Evolutionary conservation across 176 grass and related monocot genomes (phyloP).

Genomic region (Oryza brachyantha): DNA sequence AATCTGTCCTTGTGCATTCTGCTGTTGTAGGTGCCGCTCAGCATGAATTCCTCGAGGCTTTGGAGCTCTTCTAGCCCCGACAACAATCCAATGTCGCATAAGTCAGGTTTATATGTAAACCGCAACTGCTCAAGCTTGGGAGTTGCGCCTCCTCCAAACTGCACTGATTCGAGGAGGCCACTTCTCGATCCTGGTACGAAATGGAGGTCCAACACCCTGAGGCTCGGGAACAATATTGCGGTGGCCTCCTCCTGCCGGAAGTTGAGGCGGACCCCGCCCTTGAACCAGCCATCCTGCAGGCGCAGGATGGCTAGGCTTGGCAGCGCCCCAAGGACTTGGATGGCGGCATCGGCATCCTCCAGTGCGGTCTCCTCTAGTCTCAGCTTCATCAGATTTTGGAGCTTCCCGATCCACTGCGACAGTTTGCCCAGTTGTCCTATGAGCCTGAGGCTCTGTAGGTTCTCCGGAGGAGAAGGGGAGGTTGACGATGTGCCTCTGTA

Average conservation of each 20-base stretch:
- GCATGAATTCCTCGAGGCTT: not conserved
- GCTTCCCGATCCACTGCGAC: not conserved
- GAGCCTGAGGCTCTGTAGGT: not conserved
- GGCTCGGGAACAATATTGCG: not conserved
- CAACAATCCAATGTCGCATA: not conserved
- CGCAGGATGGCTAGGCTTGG: not conserved
- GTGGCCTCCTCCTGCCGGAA: not conserved
- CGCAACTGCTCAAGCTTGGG: not conserved
- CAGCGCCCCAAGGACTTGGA: not conserved
- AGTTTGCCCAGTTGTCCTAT: not conserved
- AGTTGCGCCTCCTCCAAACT: not conserved
- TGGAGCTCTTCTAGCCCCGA: not conserved
- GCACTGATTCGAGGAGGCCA: not conserved
- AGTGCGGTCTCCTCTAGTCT: accelerated
- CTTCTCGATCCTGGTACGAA: too few species aligned
- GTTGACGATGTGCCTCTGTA: too few species aligned
- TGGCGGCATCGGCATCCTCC: not conserved
- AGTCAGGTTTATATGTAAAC: accelerated
- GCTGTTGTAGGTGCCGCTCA: too few species aligned
- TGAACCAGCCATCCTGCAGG: accelerated
- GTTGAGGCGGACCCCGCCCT: not conserved
- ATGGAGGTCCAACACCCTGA: too few species aligned
- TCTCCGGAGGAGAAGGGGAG: not conserved
- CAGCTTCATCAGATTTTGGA: not conserved
- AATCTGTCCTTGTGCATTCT: not conserved